phyloP scores from a whole-genome alignment of 148 eudicot species.

The Simmondsia chinensis region DNA sequence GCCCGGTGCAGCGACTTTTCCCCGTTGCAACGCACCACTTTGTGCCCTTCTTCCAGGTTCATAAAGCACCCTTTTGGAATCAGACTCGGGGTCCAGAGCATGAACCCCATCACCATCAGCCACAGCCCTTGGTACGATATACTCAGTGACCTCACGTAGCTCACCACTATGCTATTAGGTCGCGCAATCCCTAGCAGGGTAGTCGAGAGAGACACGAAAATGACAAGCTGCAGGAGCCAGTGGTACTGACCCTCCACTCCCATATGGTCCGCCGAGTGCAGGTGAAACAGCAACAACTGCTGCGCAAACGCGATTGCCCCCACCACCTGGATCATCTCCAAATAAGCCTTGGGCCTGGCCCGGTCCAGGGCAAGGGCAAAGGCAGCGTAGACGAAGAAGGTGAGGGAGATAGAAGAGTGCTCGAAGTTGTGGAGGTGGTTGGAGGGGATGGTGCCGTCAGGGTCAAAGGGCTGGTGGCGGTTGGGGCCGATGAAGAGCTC shows the following conservation, averaged over 20 bases:
- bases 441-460: constrained; percentile 72
- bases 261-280: constrained; percentile 80
- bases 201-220: constrained; percentile 33
- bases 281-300: constrained; percentile 61
- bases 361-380: constrained; percentile 45
- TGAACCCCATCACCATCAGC: constrained; percentile 67
- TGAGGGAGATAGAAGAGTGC: constrained; percentile 54
- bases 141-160: constrained; percentile 55
- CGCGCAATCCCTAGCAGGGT: constrained; percentile 45
- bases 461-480: constrained; percentile 68
- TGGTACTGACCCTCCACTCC: constrained; percentile 91
- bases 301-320: constrained; percentile 53
- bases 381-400: constrained; percentile 50
- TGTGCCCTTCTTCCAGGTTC: constrained; percentile 49
- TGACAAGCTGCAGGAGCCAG: constrained; percentile 56
- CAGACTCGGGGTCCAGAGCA: constrained; percentile 64
- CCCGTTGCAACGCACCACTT: constrained; percentile 50
- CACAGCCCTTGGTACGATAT: constrained; percentile 63
- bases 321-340: constrained; percentile 38
- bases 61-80: constrained; percentile 64
- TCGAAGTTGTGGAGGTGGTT: constrained; percentile 87
- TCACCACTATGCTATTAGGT: constrained; percentile 30
- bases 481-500: constrained; percentile 66
- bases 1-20: constrained; percentile 55
- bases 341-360: constrained; percentile 8